Conservation (phyloP, 1,284 basidiomycete genomes). For the Naganishia sp. region DNA sequence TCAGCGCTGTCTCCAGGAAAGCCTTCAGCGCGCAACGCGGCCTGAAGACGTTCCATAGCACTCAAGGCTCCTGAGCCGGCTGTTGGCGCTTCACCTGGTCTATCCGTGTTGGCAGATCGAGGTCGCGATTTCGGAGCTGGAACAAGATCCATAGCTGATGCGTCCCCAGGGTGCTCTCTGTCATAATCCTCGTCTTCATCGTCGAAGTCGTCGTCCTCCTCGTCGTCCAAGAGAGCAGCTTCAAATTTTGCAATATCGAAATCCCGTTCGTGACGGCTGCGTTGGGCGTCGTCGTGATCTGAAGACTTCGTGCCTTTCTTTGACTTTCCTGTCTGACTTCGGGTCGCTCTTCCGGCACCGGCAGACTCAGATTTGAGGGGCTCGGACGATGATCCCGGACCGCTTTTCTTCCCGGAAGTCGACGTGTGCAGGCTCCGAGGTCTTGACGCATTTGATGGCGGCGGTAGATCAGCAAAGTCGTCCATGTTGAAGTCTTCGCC, state of each 20-base stretch:
- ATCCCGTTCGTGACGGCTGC: conserved; percentile 71
- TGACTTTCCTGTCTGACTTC: conserved; percentile 18
- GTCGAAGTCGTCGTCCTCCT: conserved; percentile 56
- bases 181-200: conserved; percentile 53
- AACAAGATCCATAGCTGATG: too few species aligned
- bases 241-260: conserved; percentile 41
- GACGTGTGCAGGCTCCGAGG: background rate
- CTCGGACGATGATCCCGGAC: background rate
- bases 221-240: conserved; percentile 55
- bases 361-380: background rate
- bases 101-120: conserved; percentile 57
- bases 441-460: background rate
- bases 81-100: conserved; percentile 56
- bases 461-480: background rate
- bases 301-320: conserved; percentile 63
- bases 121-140: conserved; percentile 37
- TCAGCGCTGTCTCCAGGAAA: conserved; percentile 3
- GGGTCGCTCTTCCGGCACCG: background rate
- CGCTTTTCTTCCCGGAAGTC: conserved; percentile 11
- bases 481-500: conserved; percentile 22
- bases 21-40: conserved; percentile 17
- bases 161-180: conserved; percentile 57
- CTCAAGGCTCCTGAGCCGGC: conserved; percentile 70
- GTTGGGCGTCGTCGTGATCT: conserved; percentile 65
- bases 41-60: conserved; percentile 63